Evolutionary conservation across 331 rosid genomes (phyloP).

Genomic region (Rosa hybrid): DNA sequence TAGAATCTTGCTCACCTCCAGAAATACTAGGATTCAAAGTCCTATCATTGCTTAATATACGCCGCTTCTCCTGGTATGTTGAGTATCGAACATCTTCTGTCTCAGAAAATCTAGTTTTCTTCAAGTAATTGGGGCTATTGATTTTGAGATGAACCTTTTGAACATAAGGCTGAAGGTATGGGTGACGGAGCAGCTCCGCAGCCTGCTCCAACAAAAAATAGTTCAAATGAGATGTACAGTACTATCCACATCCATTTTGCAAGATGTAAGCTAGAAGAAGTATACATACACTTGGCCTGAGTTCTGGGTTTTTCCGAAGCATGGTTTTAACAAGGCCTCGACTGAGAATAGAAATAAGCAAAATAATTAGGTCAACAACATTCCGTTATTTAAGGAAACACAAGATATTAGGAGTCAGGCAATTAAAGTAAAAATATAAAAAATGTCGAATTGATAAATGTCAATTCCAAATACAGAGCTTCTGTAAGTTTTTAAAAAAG

Average conservation of each 20-base stretch:
- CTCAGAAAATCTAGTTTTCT: conserved; percentile 77
- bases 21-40: conserved; percentile 79
- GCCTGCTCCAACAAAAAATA: conserved; percentile 62
- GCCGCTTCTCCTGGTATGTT: conserved; percentile 46
- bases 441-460: background rate
- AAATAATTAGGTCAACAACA: conserved; percentile 29
- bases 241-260: conserved; percentile 6
- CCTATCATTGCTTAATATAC: conserved; percentile 70
- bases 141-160: conserved; percentile 80
- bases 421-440: background rate
- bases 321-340: conserved; percentile 93
- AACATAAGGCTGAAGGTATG: conserved; percentile 78
- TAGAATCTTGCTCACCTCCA: conserved; percentile 72
- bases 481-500: background rate
- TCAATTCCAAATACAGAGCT: background rate
- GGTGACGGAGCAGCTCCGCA: conserved; percentile 79
- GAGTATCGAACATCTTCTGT: conserved; percentile 43
- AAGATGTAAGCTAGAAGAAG: conserved; percentile 26
- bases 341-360: conserved; percentile 51
- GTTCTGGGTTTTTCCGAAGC: conserved; percentile 99
- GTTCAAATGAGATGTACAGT: conserved; percentile 30
- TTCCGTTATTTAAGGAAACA: background rate
- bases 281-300: conserved; percentile 90
- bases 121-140: conserved; percentile 59
- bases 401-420: background rate